Percentiles rank a stretch among this genome's conserved stretches.
phyloP scores from a whole-genome alignment of 306 rosid genomes.

The Dalbergia cultrata region DNA sequence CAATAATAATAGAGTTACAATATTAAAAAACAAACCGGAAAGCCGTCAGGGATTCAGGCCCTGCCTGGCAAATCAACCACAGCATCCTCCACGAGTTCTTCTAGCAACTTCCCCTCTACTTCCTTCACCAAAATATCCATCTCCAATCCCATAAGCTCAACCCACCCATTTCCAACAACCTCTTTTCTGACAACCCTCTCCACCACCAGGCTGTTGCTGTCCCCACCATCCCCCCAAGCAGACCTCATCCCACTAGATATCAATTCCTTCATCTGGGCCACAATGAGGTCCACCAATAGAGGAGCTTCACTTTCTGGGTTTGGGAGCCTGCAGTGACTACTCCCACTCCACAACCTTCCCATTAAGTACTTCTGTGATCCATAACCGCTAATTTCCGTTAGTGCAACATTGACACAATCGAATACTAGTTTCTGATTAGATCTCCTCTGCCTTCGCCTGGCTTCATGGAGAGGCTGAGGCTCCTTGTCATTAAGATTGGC shows the following conservation, averaged over 20 bases:
- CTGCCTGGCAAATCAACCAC: slow-evolving; percentile 77
- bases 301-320: slow-evolving; percentile 58
- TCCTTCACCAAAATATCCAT: slow-evolving; percentile 74
- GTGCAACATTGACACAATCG: slow-evolving; percentile 75
- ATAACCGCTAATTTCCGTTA: slow-evolving; percentile 70
- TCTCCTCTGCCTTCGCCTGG: slow-evolving; percentile 74
- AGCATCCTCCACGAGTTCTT: slow-evolving; percentile 89
- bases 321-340: slow-evolving; percentile 48
- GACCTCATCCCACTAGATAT: slow-evolving; percentile 60
- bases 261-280: slow-evolving; percentile 79
- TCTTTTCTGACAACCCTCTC: slow-evolving; percentile 83
- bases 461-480: slow-evolving; percentile 75
- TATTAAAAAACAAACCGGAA: slow-evolving; percentile 37
- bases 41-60: slow-evolving; percentile 51
- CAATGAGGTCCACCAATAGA: slow-evolving; percentile 65
- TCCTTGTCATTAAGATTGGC: slow-evolving; percentile 64
- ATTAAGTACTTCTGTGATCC: slow-evolving; percentile 51
- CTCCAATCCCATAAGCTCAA: slow-evolving; percentile 68
- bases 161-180: slow-evolving; percentile 87
- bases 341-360: slow-evolving; percentile 56
- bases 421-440: slow-evolving; percentile 85
- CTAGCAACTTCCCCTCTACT: slow-evolving; percentile 81
- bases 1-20: slow-evolving; percentile 65
- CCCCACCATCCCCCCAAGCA: slow-evolving; percentile 64
- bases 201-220: slow-evolving; percentile 76